Evolutionary conservation across 2,329 filamentous ascomycete species (phyloP).

Genomic region (Colletotrichum kahawae): DNA sequence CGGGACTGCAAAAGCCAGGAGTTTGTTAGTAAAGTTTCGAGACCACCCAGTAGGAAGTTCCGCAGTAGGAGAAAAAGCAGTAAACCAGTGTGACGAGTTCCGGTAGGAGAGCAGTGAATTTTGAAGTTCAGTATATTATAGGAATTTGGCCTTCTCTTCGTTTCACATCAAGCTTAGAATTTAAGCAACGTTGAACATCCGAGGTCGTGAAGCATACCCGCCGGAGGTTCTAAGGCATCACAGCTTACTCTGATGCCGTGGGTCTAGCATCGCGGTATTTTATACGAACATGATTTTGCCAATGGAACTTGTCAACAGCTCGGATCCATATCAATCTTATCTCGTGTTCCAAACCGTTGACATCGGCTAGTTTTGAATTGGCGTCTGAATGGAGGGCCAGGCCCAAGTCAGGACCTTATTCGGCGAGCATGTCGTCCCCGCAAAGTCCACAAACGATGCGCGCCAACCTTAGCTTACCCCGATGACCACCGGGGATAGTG

Average conservation of each 20-base stretch:
- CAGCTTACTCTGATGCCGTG: not conserved
- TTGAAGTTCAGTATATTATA: not conserved
- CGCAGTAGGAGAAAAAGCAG: not conserved
- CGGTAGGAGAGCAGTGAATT: not conserved
- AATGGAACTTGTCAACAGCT: not conserved
- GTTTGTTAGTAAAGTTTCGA: not conserved
- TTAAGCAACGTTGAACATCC: not conserved
- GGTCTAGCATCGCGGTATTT: not conserved
- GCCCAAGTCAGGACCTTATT: not conserved
- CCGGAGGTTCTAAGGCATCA: not conserved
- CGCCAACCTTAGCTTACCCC: not conserved
- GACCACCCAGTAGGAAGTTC: not conserved
- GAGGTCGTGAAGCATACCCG: not conserved
- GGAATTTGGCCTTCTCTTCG: not conserved
- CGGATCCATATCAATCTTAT: not conserved
- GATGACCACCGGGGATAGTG: not conserved
- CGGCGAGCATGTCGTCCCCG: not conserved
- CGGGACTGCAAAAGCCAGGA: not conserved
- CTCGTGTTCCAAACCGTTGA: not conserved
- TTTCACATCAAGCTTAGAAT: not conserved
- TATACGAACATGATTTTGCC: not conserved
- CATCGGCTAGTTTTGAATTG: not conserved
- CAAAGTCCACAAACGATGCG: not conserved
- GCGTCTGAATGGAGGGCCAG: not conserved
- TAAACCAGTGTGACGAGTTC: not conserved